Evolutionary conservation across 1,284 basidiomycete genomes (phyloP).

Genomic region (Pseudozyma pruni): DNA sequence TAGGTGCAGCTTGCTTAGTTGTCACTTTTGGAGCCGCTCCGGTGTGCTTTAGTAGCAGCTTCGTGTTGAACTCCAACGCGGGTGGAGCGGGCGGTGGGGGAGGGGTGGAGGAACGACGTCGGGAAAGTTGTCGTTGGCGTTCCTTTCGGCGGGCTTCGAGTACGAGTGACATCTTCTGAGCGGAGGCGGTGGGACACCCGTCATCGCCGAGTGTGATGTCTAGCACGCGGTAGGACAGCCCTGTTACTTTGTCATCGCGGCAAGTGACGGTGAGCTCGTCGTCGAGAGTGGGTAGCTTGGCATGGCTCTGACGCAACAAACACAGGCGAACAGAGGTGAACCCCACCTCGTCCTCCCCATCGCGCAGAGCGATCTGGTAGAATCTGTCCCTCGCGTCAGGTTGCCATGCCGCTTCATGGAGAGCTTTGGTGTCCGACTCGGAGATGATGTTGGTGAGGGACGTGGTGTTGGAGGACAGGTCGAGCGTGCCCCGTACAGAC

Average conservation of each 20-base stretch:
- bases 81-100: not conserved
- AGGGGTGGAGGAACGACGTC: slow-evolving; percentile 7
- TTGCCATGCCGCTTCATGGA: slow-evolving; percentile 1
- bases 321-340: slow-evolving; percentile 19
- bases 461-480: not conserved
- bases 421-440: not conserved
- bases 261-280: slow-evolving; percentile 20
- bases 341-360: not conserved
- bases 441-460: not conserved
- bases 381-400: not conserved
- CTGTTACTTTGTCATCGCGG: not conserved
- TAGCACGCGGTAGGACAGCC: slow-evolving; percentile 15
- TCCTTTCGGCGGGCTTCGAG: not conserved
- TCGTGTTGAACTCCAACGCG: slow-evolving; percentile 6
- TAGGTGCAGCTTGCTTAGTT: slow-evolving; percentile 21
- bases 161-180: not conserved
- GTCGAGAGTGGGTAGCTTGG: slow-evolving; percentile 10
- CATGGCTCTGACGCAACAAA: slow-evolving; percentile 25
- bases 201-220: slow-evolving; percentile 23
- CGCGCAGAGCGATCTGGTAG: slow-evolving; percentile 7
- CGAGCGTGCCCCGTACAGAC: slow-evolving; percentile 12
- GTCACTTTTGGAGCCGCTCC: not conserved
- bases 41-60: not conserved
- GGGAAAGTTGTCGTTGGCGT: slow-evolving; percentile 12
- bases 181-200: slow-evolving; percentile 14